These are phyloP conservation scores for Saksenaea vasiformis DNA, from an alignment of 371 early-diverging fungal species.

Conservation along the genomic window DNA sequence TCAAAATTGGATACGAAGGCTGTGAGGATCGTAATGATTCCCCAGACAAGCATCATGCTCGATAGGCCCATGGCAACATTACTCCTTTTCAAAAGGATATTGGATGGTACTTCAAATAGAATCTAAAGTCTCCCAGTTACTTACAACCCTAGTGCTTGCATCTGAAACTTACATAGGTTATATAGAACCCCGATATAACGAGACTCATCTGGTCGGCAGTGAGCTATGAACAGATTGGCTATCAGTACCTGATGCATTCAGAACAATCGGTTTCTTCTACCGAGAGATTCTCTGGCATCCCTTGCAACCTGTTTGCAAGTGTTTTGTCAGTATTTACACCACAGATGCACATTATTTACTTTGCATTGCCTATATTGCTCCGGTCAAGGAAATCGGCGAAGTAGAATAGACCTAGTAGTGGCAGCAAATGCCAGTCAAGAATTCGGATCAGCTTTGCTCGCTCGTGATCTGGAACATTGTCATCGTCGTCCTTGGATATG, in stretches of 20 bases:
- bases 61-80: constrained; percentile 32
- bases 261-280: neutral
- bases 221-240: constrained; percentile 17
- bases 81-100: constrained; percentile 25
- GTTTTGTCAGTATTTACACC: neutral
- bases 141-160: neutral
- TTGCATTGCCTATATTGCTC: constrained; percentile 41
- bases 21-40: constrained; percentile 26
- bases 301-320: neutral
- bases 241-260: neutral
- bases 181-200: constrained; percentile 33
- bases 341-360: constrained; percentile 17
- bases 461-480: neutral
- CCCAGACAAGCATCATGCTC: constrained; percentile 37
- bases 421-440: constrained; percentile 29
- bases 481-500: neutral
- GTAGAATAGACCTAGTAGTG: constrained; percentile 34
- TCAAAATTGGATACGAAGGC: constrained; percentile 31
- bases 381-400: constrained; percentile 37
- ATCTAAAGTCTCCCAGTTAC: constrained; percentile 18
- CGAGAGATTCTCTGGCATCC: neutral
- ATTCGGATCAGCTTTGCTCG: constrained; percentile 20
- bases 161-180: constrained; percentile 30
- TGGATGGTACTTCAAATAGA: constrained; percentile 39
- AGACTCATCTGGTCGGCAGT: constrained; percentile 22